A percentile compares a stretch with the other conserved stretches of the same genome.
Conservation (phyloP, 805 yeast genomes). For the Metschnikowia gelsemii region DNA sequence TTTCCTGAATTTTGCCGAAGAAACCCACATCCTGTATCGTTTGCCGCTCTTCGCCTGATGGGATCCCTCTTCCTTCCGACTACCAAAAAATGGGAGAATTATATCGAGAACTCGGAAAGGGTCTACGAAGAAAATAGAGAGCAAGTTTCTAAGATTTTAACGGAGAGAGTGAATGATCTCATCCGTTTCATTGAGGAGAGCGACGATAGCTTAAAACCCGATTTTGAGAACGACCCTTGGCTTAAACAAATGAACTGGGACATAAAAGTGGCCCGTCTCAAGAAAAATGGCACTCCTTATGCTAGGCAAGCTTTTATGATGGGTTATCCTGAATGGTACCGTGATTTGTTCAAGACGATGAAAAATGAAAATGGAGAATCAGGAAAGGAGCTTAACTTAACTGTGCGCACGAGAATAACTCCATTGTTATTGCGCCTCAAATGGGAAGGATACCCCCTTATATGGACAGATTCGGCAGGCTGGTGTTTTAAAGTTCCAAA, state of each 20-base stretch:
- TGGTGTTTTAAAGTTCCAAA: conserved; percentile 80
- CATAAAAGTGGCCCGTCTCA: conserved; percentile 54
- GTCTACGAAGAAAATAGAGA: conserved; percentile 58
- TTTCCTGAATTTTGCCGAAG: conserved; percentile 64
- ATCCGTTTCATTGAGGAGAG: conserved; percentile 42
- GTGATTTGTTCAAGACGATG: conserved; percentile 47
- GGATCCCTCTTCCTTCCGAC: conserved; percentile 80
- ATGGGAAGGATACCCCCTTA: conserved; percentile 83
- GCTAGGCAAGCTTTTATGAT: conserved; percentile 76
- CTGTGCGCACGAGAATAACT: conserved; percentile 71
- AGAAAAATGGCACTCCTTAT: conserved; percentile 65
- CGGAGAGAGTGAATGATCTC: conserved; percentile 58
- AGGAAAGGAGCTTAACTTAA: conserved; percentile 50
- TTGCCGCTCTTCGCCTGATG: conserved; percentile 78
- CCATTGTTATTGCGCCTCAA: conserved; percentile 72
- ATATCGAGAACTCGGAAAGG: conserved; percentile 65
- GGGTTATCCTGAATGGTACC: conserved; percentile 94
- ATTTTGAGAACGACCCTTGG: conserved; percentile 78
- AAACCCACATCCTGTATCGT: conserved; percentile 93
- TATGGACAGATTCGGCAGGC: conserved; percentile 77
- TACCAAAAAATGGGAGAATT: conserved; percentile 66
- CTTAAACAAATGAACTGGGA: conserved; percentile 87
- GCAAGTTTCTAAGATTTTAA: conserved; percentile 58
- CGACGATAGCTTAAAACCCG: conserved; percentile 27
- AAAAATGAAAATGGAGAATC: conserved; percentile 31